Conservation (phyloP, 352 stramenopile species). For the Globisporangium solare region DNA sequence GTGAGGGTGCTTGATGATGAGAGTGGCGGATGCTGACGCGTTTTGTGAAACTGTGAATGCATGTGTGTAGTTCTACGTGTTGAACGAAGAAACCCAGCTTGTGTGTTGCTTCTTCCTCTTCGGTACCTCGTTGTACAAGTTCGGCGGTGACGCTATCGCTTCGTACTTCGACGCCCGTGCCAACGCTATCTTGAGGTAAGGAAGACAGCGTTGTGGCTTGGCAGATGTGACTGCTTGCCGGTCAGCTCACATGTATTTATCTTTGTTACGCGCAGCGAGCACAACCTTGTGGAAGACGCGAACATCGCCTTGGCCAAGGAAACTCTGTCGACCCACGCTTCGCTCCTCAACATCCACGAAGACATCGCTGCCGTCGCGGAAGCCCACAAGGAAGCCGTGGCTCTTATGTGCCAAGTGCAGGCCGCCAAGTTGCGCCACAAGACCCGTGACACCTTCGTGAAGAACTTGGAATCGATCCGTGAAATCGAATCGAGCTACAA, state of each 20-base stretch:
- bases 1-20: no score
- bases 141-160: slow-evolving; percentile 69
- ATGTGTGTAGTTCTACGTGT: slow-evolving; percentile 63
- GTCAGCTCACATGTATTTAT: neutral
- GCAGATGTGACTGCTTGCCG: neutral
- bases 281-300: slow-evolving; percentile 81
- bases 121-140: slow-evolving; percentile 85
- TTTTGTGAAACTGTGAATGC: no score
- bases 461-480: slow-evolving; percentile 85
- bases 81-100: slow-evolving; percentile 84
- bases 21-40: no score
- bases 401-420: slow-evolving; percentile 82
- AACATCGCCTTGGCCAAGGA: slow-evolving; percentile 82
- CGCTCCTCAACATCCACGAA: slow-evolving; percentile 82
- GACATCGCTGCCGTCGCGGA: slow-evolving; percentile 73
- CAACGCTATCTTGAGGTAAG: slow-evolving; percentile 66
- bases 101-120: slow-evolving; percentile 85
- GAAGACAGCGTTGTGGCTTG: neutral
- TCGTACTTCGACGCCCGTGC: slow-evolving; percentile 84
- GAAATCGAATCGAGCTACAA: slow-evolving; percentile 81
- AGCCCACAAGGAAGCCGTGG: slow-evolving; percentile 78
- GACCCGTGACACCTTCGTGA: slow-evolving; percentile 83
- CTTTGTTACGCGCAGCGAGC: slow-evolving; percentile 34
- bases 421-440: slow-evolving; percentile 84
- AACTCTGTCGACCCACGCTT: slow-evolving; percentile 76